Percentiles rank a stretch among this genome's conserved stretches.
These are phyloP conservation scores for Paramecium caudatum DNA, from an alignment of 73 alveolate genomes.

Conservation along the genomic window DNA sequence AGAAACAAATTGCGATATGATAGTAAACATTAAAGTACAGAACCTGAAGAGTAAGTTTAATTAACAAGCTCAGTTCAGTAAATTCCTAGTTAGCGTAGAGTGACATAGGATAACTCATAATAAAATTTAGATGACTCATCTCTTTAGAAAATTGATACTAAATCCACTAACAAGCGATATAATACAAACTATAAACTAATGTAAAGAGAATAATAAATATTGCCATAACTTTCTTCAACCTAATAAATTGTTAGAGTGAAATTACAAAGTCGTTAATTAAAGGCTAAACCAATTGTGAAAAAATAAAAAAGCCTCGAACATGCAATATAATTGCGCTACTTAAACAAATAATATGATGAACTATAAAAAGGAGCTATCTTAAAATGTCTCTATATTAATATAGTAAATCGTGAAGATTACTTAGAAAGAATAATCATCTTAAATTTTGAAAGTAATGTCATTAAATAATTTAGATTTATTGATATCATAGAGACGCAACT, in stretches of 20 bases:
- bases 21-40: constrained; percentile 10
- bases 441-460: constrained; percentile 50
- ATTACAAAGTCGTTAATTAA: background rate
- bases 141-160: background rate
- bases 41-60: background rate
- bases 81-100: background rate
- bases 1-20: constrained; percentile 2
- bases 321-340: background rate
- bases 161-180: background rate
- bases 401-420: background rate
- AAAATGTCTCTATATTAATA: constrained; percentile 30
- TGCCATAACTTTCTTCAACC: constrained; percentile 14
- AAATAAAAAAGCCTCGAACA: background rate
- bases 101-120: background rate
- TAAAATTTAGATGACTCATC: background rate
- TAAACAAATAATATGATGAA: constrained; percentile 4
- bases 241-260: constrained; percentile 19
- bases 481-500: background rate
- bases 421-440: background rate
- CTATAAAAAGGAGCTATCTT: background rate
- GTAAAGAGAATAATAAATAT: background rate
- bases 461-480: background rate
- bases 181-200: background rate
- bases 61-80: constrained; percentile 2
- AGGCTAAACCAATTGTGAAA: constrained; percentile 25